Evolutionary conservation across 371 early-diverging fungal genomes (phyloP).

Genomic region (Chytridiales sp.): DNA sequence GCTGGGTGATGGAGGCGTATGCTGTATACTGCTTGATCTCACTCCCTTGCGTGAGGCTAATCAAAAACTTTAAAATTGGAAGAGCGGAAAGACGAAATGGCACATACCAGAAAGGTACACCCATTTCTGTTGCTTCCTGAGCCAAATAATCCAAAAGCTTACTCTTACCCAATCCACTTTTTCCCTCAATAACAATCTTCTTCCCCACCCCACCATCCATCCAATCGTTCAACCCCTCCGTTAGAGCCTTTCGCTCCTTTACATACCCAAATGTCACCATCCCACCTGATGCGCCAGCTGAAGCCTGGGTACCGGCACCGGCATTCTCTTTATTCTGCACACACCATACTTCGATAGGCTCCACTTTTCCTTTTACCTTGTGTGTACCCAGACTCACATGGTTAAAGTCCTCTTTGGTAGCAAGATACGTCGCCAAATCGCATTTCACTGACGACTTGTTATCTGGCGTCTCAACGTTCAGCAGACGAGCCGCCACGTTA

Average conservation of each 20-base stretch:
- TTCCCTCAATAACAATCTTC: slow-evolving; percentile 6
- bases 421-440: too few species aligned
- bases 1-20: neutral
- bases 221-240: neutral
- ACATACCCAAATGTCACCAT: slow-evolving; percentile 1
- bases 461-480: too few species aligned
- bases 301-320: neutral
- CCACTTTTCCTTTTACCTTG: slow-evolving; percentile 6
- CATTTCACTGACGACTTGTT: too few species aligned
- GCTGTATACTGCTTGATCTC: slow-evolving; percentile 12
- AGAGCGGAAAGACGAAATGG: slow-evolving; percentile 1
- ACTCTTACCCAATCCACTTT: slow-evolving; percentile 10
- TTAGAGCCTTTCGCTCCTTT: slow-evolving; percentile 2
- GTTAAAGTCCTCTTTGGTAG: too few species aligned
- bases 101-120: neutral
- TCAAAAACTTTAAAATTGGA: neutral
- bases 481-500: slow-evolving; percentile 9
- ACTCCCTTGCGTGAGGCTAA: slow-evolving; percentile 9
- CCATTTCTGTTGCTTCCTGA: neutral
- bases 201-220: neutral
- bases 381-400: neutral
- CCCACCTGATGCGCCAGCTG: neutral
- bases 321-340: neutral
- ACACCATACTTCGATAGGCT: neutral
- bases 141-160: slow-evolving; percentile 4